Evolutionary conservation across 2,329 filamentous ascomycete species (phyloP).

Genomic region (Capronia epimyces): DNA sequence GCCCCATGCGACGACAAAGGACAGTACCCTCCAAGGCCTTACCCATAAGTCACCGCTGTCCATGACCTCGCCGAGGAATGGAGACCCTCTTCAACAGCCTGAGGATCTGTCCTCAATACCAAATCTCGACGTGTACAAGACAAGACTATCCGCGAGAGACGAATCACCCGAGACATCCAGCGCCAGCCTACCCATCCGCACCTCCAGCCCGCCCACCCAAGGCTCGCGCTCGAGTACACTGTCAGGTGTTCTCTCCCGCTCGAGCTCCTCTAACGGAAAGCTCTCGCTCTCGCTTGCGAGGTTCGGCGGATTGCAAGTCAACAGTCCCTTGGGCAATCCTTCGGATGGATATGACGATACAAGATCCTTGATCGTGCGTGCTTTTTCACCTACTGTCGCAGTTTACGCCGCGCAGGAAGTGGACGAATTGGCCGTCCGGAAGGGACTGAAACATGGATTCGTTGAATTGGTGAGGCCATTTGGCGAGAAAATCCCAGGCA

Average conservation of each 20-base stretch:
- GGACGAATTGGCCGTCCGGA: constrained; percentile 69
- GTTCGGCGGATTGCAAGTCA: constrained; percentile 44
- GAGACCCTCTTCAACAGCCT: constrained; percentile 23
- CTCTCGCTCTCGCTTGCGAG: constrained; percentile 51
- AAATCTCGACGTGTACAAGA: constrained; percentile 56
- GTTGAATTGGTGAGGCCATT: constrained; percentile 85
- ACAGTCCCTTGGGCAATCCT: constrained; percentile 49
- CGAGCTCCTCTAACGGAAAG: constrained; percentile 60
- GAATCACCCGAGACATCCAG: constrained; percentile 53
- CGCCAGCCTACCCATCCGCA: constrained; percentile 52
- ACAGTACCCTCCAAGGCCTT: constrained; percentile 8
- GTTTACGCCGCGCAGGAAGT: constrained; percentile 84
- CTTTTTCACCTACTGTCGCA: constrained; percentile 84
- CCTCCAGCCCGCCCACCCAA: constrained; percentile 57
- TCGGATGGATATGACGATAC: constrained; percentile 52
- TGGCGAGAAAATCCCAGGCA: constrained; percentile 80
- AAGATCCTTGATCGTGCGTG: constrained; percentile 65
- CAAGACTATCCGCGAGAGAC: constrained; percentile 47
- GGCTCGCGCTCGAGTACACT: constrained; percentile 52
- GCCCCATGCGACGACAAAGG: constrained; percentile 18
- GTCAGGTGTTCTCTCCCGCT: constrained; percentile 62
- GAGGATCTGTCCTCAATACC: constrained; percentile 46
- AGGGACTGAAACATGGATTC: constrained; percentile 77
- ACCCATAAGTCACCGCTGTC: constrained; percentile 20
- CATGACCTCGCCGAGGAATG: constrained; percentile 30